A percentile compares a stretch with the other conserved stretches of the same genome.
Evolutionary conservation across 768 basidiomycete genomes (phyloP).

Genomic region (Suillus subaureus): DNA sequence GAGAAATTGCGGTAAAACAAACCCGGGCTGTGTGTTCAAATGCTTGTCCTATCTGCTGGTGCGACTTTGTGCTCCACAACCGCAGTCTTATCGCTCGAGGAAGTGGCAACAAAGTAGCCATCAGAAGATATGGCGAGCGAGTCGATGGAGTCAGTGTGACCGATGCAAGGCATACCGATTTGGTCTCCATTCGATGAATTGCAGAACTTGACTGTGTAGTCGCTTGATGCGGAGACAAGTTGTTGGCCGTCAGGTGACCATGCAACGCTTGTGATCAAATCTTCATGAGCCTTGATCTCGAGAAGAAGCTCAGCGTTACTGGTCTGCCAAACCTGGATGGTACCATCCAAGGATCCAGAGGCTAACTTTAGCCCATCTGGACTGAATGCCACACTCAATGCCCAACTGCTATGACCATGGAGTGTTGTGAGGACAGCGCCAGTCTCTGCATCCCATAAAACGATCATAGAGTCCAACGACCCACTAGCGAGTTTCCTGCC

Average conservation of each 20-base stretch:
- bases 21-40: neutral
- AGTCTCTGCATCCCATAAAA: neutral
- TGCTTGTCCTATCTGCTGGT: neutral
- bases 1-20: neutral
- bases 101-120: neutral
- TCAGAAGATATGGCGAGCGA: neutral
- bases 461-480: neutral
- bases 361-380: neutral
- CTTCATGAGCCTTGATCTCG: neutral
- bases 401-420: neutral
- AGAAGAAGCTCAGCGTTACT: neutral
- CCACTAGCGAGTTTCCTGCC: neutral
- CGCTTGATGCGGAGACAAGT: neutral
- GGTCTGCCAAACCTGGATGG: neutral
- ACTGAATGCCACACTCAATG: neutral
- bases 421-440: neutral
- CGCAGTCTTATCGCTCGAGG: neutral
- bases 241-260: neutral
- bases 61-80: neutral
- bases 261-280: neutral
- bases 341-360: neutral
- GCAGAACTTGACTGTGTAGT: neutral
- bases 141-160: neutral
- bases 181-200: neutral
- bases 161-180: neutral